Evolutionary conservation across 306 rosid species (phyloP).

Genomic region (Medicago arabica): DNA sequence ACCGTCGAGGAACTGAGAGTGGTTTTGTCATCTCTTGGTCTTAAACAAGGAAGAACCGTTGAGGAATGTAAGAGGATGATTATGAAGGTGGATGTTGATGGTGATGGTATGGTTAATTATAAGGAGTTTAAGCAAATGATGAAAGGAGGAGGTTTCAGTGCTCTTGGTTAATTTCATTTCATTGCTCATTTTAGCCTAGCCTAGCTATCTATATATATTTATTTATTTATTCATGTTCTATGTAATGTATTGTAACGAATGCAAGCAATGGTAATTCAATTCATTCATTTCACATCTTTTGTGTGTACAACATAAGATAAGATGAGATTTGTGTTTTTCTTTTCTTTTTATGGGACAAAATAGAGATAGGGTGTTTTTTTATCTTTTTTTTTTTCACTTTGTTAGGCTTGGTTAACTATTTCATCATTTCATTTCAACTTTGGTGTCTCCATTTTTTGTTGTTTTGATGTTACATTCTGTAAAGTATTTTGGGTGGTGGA

Average conservation of each 20-base stretch:
- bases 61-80: constrained; percentile 93
- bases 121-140: constrained; percentile 88
- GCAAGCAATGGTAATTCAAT: constrained; percentile 21
- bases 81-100: constrained; percentile 83
- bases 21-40: constrained; percentile 73
- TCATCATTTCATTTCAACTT: constrained; percentile 16
- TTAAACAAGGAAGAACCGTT: constrained; percentile 75
- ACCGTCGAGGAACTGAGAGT: constrained; percentile 78
- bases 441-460: constrained; percentile 15
- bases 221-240: not conserved
- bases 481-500: not conserved
- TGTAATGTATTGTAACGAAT: not conserved
- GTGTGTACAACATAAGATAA: not conserved
- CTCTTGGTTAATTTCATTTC: constrained; percentile 38
- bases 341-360: constrained; percentile 2
- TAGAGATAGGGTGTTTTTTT: not conserved
- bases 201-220: constrained; percentile 17
- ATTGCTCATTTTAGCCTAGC: constrained; percentile 7
- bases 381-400: constrained; percentile 10
- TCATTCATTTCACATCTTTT: constrained; percentile 15
- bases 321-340: not conserved
- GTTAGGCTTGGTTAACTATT: constrained; percentile 16
- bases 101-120: constrained; percentile 84
- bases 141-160: constrained; percentile 79
- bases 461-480: not conserved